A percentile compares a stretch with the other conserved stretches of the same genome.
Evolutionary conservation across 371 early-diverging fungal genomes (phyloP).

Genomic region (Phascolomyces articulosus): DNA sequence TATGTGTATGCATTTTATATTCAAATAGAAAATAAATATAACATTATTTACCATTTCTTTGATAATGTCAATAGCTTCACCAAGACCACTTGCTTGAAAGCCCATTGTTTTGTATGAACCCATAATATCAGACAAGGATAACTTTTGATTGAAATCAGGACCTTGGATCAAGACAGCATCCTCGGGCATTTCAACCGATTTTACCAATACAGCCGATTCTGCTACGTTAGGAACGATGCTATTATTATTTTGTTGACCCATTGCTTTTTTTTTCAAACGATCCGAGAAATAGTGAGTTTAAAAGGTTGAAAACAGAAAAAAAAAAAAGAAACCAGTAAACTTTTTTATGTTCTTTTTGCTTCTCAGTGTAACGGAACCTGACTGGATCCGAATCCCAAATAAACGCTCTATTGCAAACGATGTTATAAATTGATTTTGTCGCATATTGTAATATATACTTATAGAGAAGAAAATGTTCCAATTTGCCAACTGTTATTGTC

Average conservation of each 20-base stretch:
- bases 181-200: slow-evolving; percentile 71
- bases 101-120: slow-evolving; percentile 80
- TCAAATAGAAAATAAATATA: neutral
- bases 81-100: slow-evolving; percentile 91
- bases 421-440: too few species aligned
- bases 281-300: too few species aligned
- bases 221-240: slow-evolving; percentile 16
- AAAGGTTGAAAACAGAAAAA: too few species aligned
- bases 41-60: slow-evolving; percentile 79
- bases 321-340: too few species aligned
- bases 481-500: too few species aligned
- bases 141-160: slow-evolving; percentile 86
- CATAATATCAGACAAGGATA: slow-evolving; percentile 67
- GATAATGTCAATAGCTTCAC: slow-evolving; percentile 86
- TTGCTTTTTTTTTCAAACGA: neutral
- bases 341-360: too few species aligned
- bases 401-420: too few species aligned
- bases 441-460: too few species aligned
- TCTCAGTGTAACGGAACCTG: too few species aligned
- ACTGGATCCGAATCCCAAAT: too few species aligned
- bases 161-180: slow-evolving; percentile 76
- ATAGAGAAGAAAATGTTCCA: too few species aligned
- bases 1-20: too few species aligned
- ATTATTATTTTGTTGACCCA: neutral
- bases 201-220: slow-evolving; percentile 70